Base-by-base conservation (phyloP, 768 basidiomycete genomes). In the Cytidiella melzeri region DNA sequence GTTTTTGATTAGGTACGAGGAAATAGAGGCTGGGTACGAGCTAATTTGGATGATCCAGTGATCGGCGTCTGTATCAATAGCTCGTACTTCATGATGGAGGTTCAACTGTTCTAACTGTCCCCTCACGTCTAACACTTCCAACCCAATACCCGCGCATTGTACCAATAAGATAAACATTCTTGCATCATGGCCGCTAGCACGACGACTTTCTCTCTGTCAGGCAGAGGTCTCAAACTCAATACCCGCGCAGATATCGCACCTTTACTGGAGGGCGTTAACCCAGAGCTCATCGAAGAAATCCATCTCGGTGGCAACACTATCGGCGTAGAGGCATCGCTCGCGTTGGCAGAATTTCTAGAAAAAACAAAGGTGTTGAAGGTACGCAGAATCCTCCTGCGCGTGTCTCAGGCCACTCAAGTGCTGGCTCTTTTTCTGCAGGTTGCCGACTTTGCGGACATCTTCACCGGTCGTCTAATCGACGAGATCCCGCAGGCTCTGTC, bases 391-490 rank as follows among this genome's bases (percentile, higher is more conserved):
- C 37, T 21, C n/a, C 24, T 15, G 13, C 11, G 5, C 26, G 15
- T n/a, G 4, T 39, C 20, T 12, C 30, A 34, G 15, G 15, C 30
- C 9, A 34, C 30, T 7, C 30, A 34, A 15, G 9, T 7, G 15
- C 30, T 34, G 30, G 15, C 30, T 7, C 7, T 34, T n/a, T 18
- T 41, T 18, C 19, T 18, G 34, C 63, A 98, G 96, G 72, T 95
- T 51, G 95, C 94, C 57, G 85, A 98, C 72, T 89, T 97, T 56
- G 87, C 92, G 25, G 95, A 97, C 69, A 94, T 99, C 68, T 99
- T 99, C 71, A 97, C 95, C 2, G 91, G 94, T 47, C 89, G 95
- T 55, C 78, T 96, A 61, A 97, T 97, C 71, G 76, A 81, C 53
- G 95, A 99, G 67, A 98, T 99, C 63, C 96, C 95, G 4, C 76